Conservation (phyloP, 208 protist species). For the Trypanosoma conorhini region DNA sequence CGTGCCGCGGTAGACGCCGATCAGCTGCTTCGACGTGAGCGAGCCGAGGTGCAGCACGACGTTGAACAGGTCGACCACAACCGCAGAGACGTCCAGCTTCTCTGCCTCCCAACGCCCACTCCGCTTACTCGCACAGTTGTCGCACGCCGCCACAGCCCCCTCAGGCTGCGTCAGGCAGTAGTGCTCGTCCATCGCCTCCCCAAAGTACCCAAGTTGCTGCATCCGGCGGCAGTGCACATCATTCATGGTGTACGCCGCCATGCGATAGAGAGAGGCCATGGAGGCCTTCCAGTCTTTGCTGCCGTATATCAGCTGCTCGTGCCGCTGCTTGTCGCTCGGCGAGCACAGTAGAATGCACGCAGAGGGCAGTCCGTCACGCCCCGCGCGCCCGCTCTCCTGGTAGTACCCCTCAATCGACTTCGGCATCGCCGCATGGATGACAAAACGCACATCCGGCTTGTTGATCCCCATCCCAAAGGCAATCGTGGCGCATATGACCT, state of each 20-base stretch:
- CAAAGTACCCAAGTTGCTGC: conserved; percentile 88
- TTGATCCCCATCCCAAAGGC: conserved; percentile 99
- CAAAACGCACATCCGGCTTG: conserved; percentile 98
- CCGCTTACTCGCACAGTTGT: conserved; percentile 82
- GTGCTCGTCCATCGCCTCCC: conserved; percentile 68
- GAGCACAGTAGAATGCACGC: conserved; percentile 74
- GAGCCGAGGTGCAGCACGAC: conserved; percentile 68
- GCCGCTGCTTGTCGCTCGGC: conserved; percentile 64
- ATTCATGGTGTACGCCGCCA: conserved; percentile 82
- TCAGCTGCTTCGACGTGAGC: conserved; percentile 81
- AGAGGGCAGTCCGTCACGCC: conserved; percentile 92
- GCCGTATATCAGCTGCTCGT: conserved; percentile 80
- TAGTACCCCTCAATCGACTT: conserved; percentile 98
- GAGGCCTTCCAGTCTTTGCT: conserved; percentile 77
- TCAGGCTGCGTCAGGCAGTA: conserved; percentile 60
- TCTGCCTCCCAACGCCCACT: conserved; percentile 53
- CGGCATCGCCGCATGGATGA: conserved; percentile 97
- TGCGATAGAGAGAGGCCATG: conserved; percentile 68
- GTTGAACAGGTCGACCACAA: conserved; percentile 63
- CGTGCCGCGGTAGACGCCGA: conserved; percentile 75
- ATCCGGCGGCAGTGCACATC: conserved; percentile 85
- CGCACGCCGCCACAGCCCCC: conserved; percentile 58
- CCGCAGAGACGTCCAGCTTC: conserved; percentile 39
- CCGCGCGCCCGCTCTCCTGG: conserved; percentile 97
- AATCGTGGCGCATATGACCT: conserved; percentile 97